A percentile compares a stretch with the other conserved stretches of the same genome.
These are phyloP conservation scores for Alliaria petiolata DNA, from an alignment of 345 rosid genomes.

Conservation along the genomic window DNA sequence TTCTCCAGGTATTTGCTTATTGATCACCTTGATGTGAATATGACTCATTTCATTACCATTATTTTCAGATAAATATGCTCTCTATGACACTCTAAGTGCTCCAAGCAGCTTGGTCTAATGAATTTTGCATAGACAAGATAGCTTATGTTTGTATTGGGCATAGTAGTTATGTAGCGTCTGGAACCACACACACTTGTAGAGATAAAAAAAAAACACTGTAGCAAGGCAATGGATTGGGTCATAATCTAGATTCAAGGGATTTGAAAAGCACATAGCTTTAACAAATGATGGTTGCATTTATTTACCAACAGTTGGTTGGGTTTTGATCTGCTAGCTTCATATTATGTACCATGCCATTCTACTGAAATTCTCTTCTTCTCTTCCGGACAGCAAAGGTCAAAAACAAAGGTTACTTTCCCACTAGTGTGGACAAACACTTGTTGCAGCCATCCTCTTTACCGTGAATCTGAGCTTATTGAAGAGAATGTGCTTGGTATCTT, in stretches of 20 bases:
- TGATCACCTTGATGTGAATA: not conserved
- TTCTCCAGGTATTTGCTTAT: conserved; percentile 68
- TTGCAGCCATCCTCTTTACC: conserved; percentile 95
- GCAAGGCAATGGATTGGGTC: not conserved
- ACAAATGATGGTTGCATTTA: not conserved
- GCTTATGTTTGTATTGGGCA: not conserved
- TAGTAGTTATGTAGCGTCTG: not conserved
- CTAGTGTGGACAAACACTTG: conserved; percentile 99
- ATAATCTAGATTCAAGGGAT: not conserved
- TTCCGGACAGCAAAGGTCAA: conserved; percentile 79
- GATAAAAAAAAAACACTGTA: not conserved
- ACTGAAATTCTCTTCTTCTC: not conserved
- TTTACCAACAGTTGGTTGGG: not conserved
- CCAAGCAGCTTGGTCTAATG: no score
- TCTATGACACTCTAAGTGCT: not conserved
- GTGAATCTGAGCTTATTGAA: conserved; percentile 77
- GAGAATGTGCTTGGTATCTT: conserved; percentile 65
- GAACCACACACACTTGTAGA: not conserved
- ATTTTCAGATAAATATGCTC: not conserved
- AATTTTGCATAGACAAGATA: no score
- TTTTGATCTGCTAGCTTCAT: not conserved
- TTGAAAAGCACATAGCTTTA: not conserved
- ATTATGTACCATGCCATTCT: not conserved
- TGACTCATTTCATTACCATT: not conserved
- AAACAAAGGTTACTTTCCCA: conserved; percentile 93